Evolutionary conservation across 192 early-diverging fungal genomes (phyloP), one percentile per base, ranked within the genome.

Genomic region (Coemansia sp.): DNA sequence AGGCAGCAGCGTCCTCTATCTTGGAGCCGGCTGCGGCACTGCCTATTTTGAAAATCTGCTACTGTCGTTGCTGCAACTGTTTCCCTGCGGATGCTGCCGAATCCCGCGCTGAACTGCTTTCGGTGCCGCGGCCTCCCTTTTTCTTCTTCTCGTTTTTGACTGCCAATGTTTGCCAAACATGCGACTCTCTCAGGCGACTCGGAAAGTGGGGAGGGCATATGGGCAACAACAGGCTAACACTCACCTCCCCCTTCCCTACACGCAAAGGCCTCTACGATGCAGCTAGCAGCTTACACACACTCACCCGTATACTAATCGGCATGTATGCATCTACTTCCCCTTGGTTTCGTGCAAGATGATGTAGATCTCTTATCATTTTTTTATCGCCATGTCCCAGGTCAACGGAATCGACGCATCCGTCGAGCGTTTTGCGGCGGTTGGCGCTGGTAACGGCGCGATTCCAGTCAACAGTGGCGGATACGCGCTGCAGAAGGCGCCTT

Each of bases 361-460:
- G 39, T 46, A 46, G 39, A 14, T 46, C 39, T 36, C 33, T 46
- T 14, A 46, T 46, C 39, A 17, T 17, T 14, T 46, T 17, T 14
- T 46, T 46, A 9, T 14, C 17, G 59, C 33, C 19, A 78, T 78
- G 76, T 63, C 76, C 25, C 76, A 78, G 33, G 59, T 55, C 33
- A 70, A 33, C 63, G 61, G 50, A 50, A 29, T 63, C 25, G 61
- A 74, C 46, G 31, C 61, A 57, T 21, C 66, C 14, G 67, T 33
- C 31, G 54, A 70, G 46, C 54, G 24, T 23, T 69, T 62, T 55
- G 56, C 56, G 50, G 50, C 62, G 20, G 11, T 36, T 46, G 14
- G 39, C 30, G 42, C 54, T 32, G 31, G 58, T 57, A 64, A 65
- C 63, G 53, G 36, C 29, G 63, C 63, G 23, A 65, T 57, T 24